phyloP scores from a whole-genome alignment of 2,329 filamentous ascomycete genomes.

The Aureobasidium leucospermi region DNA sequence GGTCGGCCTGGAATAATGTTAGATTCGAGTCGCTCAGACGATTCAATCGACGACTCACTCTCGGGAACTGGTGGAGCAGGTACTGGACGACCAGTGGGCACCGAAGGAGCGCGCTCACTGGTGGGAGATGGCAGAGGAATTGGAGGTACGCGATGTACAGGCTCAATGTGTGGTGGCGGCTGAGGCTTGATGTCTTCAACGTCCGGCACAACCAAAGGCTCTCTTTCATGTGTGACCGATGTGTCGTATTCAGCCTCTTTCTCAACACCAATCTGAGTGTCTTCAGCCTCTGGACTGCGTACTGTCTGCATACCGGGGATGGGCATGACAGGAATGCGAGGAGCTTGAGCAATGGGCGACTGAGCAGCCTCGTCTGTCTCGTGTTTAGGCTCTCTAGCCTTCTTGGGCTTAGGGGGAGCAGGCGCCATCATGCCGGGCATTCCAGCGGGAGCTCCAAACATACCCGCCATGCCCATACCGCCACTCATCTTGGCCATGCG shows the following conservation, averaged over 20 bases:
- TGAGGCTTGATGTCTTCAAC: slow-evolving; percentile 46
- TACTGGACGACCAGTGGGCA: slow-evolving; percentile 34
- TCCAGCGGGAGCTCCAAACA: slow-evolving; percentile 70
- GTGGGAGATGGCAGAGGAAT: slow-evolving; percentile 19
- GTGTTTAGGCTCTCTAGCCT: slow-evolving; percentile 30
- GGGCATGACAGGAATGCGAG: slow-evolving; percentile 48
- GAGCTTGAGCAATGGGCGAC: slow-evolving; percentile 19
- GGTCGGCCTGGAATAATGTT: slow-evolving; percentile 50
- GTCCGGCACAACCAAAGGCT: slow-evolving; percentile 44
- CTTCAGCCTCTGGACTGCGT: slow-evolving; percentile 43
- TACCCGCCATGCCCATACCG: slow-evolving; percentile 92
- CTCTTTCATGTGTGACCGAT: slow-evolving; percentile 35
- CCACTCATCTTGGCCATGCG: slow-evolving; percentile 99
- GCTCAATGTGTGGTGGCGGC: slow-evolving; percentile 33
- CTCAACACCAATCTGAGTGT: slow-evolving; percentile 37
- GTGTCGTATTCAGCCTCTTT: slow-evolving; percentile 43
- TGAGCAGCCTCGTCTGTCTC: slow-evolving; percentile 25
- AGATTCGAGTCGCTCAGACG: not conserved
- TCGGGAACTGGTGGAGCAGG: slow-evolving; percentile 43
- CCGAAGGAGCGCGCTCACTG: slow-evolving; percentile 21
- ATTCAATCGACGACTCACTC: slow-evolving; percentile 27
- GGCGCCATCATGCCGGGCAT: slow-evolving; percentile 47
- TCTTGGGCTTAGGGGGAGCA: slow-evolving; percentile 41
- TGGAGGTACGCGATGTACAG: slow-evolving; percentile 33
- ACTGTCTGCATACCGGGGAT: slow-evolving; percentile 58